phyloP scores from a whole-genome alignment of 441 rosid genomes.

The Oxalis stricta region DNA sequence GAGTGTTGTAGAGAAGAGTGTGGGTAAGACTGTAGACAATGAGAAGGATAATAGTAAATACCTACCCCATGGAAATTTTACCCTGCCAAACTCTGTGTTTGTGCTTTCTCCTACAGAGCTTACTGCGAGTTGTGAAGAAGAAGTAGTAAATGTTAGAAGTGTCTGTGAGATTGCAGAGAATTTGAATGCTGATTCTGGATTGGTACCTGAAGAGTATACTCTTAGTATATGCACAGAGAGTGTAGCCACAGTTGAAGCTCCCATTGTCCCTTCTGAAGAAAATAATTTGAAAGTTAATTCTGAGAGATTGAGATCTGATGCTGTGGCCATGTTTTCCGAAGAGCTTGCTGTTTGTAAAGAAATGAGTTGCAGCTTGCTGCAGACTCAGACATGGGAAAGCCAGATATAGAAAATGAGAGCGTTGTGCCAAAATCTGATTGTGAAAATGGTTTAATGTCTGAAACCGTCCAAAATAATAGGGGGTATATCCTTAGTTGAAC shows the following conservation, averaged over 20 bases:
- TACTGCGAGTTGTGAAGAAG: not conserved
- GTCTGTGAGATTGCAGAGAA: slow-evolving; percentile 10
- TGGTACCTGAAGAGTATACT: not conserved
- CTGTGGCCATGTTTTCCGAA: slow-evolving; percentile 5
- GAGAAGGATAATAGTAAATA: not conserved
- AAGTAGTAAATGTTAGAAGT: slow-evolving; percentile 1
- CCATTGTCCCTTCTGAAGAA: not conserved
- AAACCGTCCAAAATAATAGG: slow-evolving; percentile 8
- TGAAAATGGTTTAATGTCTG: slow-evolving; percentile 9
- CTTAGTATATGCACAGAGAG: slow-evolving; percentile 5
- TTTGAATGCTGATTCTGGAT: not conserved
- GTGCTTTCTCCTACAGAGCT: not conserved
- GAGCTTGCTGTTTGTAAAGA: slow-evolving; percentile 13
- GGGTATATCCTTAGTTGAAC: slow-evolving; percentile 42
- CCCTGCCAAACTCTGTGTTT: too few relatives aligned
- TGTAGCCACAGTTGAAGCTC: slow-evolving; percentile 9
- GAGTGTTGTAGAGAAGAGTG: slow-evolving; percentile 5
- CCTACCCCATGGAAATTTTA: too few relatives aligned
- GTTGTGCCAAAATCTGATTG: slow-evolving; percentile 7
- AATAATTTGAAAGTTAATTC: slow-evolving; percentile 6
- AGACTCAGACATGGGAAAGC: slow-evolving; percentile 6
- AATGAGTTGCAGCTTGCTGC: slow-evolving; percentile 6
- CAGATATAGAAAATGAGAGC: slow-evolving; percentile 4
- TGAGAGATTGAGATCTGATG: not conserved
- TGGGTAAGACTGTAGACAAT: slow-evolving; percentile 8